Conservation (phyloP, 306 rosid species). For the Prunus salicina region DNA sequence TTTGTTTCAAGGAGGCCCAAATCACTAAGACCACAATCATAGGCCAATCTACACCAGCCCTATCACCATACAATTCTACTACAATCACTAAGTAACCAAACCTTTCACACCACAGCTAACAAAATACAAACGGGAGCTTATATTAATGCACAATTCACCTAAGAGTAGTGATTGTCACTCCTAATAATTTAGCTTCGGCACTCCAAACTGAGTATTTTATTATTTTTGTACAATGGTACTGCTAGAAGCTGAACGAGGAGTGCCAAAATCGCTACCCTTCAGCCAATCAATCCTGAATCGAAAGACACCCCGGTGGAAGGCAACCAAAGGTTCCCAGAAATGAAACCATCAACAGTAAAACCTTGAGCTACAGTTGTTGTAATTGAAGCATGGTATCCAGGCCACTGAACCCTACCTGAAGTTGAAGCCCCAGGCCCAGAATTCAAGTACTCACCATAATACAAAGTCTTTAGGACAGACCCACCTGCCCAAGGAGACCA, state of each 20-base stretch:
- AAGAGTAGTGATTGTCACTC: conserved; percentile 2
- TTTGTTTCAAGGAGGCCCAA: too few relatives aligned
- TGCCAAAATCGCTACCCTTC: not conserved
- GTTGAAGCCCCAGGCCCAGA: conserved; percentile 38
- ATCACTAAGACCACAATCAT: too few relatives aligned
- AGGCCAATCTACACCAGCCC: too few relatives aligned
- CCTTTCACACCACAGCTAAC: conserved; percentile 22
- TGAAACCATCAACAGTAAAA: conserved; percentile 32
- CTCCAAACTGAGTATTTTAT: too few relatives aligned
- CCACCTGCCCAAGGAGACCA: conserved; percentile 41
- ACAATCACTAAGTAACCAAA: too few relatives aligned
- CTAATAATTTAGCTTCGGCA: not conserved
- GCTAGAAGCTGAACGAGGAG: not conserved
- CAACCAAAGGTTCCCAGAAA: conserved; percentile 36
- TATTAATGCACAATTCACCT: conserved; percentile 7
- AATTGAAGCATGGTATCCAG: conserved; percentile 26
- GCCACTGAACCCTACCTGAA: conserved; percentile 24
- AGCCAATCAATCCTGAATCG: conserved; percentile 27
- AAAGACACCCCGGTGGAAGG: conserved; percentile 40
- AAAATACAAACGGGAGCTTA: not conserved
- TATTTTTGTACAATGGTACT: too few relatives aligned
- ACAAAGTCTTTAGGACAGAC: conserved; percentile 10
- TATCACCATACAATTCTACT: too few relatives aligned
- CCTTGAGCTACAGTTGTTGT: conserved; percentile 21
- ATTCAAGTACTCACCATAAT: conserved; percentile 32